Base-by-base conservation (phyloP, 441 rosid species). In the Flueggea neowawraea region DNA sequence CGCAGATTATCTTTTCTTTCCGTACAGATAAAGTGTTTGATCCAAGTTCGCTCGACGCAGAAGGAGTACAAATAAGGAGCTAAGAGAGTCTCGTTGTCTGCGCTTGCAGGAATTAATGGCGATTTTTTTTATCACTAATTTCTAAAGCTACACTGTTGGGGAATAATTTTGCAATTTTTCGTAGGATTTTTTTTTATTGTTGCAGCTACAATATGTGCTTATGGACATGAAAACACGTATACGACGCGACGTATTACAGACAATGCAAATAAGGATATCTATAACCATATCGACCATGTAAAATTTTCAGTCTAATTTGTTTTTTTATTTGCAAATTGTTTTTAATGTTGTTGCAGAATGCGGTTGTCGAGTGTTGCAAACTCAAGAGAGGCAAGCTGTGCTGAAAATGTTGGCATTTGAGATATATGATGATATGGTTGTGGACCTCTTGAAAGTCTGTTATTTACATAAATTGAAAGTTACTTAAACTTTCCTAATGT, bases 201-300 rank as follows among this genome's bases (percentile, higher is more conserved):
- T 78, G 80, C 86, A 88, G 97, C 97, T 52, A 87, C 94, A 5
- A 87, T 89, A 63, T 91, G 90, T 73, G 96, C 97, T 0, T 93
- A 93, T 75, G 98, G 98, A 73, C 98, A 93, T 54, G 98, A 96
- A 50, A 93, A 93, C 79, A 90, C 97, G 52, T 93, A 74, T 73
- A 90, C 98, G 39, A 93, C 90, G 96, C 80, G 87, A 66, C 97
- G 97, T 44, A 77, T 93, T 61, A 83, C 96, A 8, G 89, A 93
- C 67, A 76, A 77, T 74, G 98, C 84, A 16, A 69, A 88, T 54
- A 81, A 74, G 55, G 94, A 92, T 66, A 85, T 92, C 63, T 92
- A 79, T 57, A 84, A 86, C 43, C 95, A 84, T 63, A 84, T 92
- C 58, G 60, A 78, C 62, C 81, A 74, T 66, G 98, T 92, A 73